A percentile compares a stretch with the other conserved stretches of the same genome.
Conservation (phyloP, 148 eudicot species). For the Bassia scoparia region DNA sequence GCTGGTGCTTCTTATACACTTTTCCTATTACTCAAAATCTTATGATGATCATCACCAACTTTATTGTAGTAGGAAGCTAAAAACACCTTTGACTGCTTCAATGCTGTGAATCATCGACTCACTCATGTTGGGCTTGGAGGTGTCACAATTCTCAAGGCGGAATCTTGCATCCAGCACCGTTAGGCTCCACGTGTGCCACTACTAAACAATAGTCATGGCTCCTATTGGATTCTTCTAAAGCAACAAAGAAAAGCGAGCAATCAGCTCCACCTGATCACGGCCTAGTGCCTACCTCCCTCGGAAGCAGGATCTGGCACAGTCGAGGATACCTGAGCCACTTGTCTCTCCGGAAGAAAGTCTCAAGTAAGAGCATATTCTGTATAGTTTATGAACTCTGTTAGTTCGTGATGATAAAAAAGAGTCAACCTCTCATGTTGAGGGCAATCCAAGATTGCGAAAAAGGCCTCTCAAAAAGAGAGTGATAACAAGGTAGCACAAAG, state of each 20-base stretch:
- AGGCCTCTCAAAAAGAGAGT: background rate
- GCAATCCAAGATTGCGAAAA: background rate
- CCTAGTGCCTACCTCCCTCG: constrained; percentile 36
- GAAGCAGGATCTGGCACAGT: constrained; percentile 54
- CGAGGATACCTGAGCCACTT: constrained; percentile 70
- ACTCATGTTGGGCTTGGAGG: constrained; percentile 21
- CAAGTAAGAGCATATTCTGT: constrained; percentile 45
- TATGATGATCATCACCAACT: constrained; percentile 21
- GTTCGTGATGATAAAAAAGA: background rate
- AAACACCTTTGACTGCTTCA: constrained; percentile 29
- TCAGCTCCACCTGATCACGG: constrained; percentile 34
- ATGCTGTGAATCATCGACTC: constrained; percentile 27
- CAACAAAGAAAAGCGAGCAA: constrained; percentile 37
- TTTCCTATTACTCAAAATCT: constrained; percentile 24
- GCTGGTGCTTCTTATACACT: constrained; percentile 36
- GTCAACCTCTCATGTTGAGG: background rate
- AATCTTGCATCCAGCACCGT: constrained; percentile 28
- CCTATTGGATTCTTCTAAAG: constrained; percentile 48
- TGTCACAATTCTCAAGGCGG: constrained; percentile 30
- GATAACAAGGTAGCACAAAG: background rate
- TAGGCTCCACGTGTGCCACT: constrained; percentile 43
- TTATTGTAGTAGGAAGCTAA: constrained; percentile 32
- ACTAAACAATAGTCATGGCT: constrained; percentile 41
- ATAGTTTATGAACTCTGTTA: background rate
- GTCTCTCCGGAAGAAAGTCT: constrained; percentile 61